Conservation (phyloP, 805 yeast species). For the Saturnispora kantuleensis region DNA sequence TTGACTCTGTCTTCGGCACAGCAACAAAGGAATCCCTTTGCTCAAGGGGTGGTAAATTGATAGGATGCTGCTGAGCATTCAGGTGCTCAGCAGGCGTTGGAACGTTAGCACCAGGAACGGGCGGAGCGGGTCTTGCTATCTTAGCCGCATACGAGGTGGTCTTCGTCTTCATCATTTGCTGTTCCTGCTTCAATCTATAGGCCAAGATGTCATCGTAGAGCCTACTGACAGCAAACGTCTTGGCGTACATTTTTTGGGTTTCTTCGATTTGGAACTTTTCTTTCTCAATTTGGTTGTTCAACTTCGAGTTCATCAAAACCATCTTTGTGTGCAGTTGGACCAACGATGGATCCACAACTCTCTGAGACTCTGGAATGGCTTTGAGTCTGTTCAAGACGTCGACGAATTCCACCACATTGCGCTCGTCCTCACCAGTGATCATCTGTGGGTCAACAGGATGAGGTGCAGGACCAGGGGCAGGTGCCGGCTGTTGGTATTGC, state of each 20-base stretch:
- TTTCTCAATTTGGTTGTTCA: slow-evolving; percentile 48
- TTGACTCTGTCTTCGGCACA: not conserved
- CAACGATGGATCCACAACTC: slow-evolving; percentile 39
- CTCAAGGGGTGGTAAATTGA: too few species aligned
- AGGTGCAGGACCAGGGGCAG: not conserved
- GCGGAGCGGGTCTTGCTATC: slow-evolving; percentile 4
- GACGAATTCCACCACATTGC: slow-evolving; percentile 56
- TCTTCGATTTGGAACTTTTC: slow-evolving; percentile 54
- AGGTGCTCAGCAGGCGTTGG: not conserved
- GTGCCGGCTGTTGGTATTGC: slow-evolving; percentile 13
- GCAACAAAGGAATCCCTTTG: too few species aligned
- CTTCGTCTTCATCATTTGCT: slow-evolving; percentile 8
- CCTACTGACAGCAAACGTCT: slow-evolving; percentile 63
- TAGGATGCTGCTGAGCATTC: not conserved
- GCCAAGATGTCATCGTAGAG: slow-evolving; percentile 73
- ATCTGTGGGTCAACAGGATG: not conserved
- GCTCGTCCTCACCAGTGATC: slow-evolving; percentile 56
- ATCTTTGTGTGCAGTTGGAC: slow-evolving; percentile 52
- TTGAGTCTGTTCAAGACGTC: slow-evolving; percentile 49
- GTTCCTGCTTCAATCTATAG: slow-evolving; percentile 29
- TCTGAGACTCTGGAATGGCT: slow-evolving; percentile 30
- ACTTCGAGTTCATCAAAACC: slow-evolving; percentile 54
- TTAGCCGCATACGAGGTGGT: slow-evolving; percentile 4
- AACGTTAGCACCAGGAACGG: not conserved
- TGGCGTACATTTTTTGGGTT: slow-evolving; percentile 64